phyloP scores from a whole-genome alignment of 805 yeast genomes.

The Tetrapisispora namnaoensis region DNA sequence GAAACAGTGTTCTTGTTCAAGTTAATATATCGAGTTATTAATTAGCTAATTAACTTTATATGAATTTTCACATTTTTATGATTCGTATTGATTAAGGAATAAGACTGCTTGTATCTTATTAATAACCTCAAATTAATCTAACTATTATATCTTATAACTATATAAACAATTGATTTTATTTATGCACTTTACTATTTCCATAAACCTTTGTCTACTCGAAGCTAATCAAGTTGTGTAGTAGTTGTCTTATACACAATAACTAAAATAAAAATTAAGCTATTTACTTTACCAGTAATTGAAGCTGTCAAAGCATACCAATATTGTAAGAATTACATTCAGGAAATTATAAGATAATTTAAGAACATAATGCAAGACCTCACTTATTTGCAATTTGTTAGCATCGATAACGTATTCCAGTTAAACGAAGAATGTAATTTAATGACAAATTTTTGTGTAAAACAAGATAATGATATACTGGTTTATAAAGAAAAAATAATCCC shows the following conservation, averaged over 20 bases:
- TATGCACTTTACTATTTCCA: background rate
- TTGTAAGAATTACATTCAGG: background rate
- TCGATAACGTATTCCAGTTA: background rate
- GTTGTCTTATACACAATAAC: too few species aligned
- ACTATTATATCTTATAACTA: too few species aligned
- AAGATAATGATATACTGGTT: background rate
- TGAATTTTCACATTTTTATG: too few species aligned
- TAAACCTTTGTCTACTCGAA: background rate
- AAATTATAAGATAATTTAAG: background rate
- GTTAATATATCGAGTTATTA: too few species aligned
- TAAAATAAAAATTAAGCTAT: too few species aligned
- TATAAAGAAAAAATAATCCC: background rate
- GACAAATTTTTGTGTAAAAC: background rate
- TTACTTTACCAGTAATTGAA: too few species aligned
- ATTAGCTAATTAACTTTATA: background rate
- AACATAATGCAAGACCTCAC: background rate
- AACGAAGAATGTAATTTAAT: background rate
- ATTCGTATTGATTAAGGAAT: too few species aligned
- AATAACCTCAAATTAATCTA: background rate
- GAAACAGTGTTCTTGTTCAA: conserved; percentile 69
- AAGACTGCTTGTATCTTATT: background rate
- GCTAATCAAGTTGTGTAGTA: too few species aligned
- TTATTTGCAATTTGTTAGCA: background rate
- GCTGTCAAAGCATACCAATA: too few species aligned
- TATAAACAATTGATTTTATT: too few species aligned